phyloP scores from a whole-genome alignment of 805 yeast genomes.

The Cyberlindnera americana region DNA sequence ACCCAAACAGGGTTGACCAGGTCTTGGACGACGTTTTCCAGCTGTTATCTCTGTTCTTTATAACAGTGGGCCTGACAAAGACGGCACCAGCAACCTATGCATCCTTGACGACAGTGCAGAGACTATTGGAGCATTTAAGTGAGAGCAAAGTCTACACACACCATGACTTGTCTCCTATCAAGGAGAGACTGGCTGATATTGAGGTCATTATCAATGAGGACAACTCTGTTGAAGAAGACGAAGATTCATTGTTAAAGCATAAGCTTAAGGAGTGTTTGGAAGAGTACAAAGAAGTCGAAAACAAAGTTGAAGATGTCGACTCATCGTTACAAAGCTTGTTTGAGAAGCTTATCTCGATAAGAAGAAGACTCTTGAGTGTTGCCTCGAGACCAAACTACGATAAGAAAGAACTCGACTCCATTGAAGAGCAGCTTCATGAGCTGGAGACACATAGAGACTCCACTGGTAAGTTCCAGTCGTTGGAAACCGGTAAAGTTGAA shows the following conservation, averaged over 20 bases:
- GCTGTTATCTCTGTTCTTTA: slow-evolving; percentile 76
- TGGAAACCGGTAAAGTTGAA: slow-evolving; percentile 32
- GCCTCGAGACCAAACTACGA: slow-evolving; percentile 38
- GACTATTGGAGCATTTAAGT: slow-evolving; percentile 75
- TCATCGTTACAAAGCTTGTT: slow-evolving; percentile 48
- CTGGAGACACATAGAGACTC: slow-evolving; percentile 50
- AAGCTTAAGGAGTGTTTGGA: slow-evolving; percentile 63
- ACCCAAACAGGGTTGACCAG: slow-evolving; percentile 55
- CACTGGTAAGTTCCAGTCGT: slow-evolving; percentile 49
- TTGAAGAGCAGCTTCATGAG: slow-evolving; percentile 37
- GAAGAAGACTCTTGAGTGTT: slow-evolving; percentile 56
- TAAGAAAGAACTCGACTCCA: slow-evolving; percentile 30
- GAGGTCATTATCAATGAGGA: slow-evolving; percentile 46
- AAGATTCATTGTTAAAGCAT: slow-evolving; percentile 55
- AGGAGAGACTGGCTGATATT: slow-evolving; percentile 69
- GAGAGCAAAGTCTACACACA: slow-evolving; percentile 81
- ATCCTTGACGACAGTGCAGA: slow-evolving; percentile 79
- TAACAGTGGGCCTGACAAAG: slow-evolving; percentile 87
- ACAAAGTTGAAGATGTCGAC: slow-evolving; percentile 50
- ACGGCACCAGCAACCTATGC: slow-evolving; percentile 95
- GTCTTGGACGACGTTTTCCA: slow-evolving; percentile 89
- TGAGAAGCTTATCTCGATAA: slow-evolving; percentile 56
- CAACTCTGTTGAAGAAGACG: slow-evolving; percentile 40
- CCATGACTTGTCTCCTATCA: slow-evolving; percentile 78
- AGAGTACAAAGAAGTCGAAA: slow-evolving; percentile 54